Evolutionary conservation across 805 yeast genomes (phyloP).

Genomic region (Sungouiozyma ichnusensis): DNA sequence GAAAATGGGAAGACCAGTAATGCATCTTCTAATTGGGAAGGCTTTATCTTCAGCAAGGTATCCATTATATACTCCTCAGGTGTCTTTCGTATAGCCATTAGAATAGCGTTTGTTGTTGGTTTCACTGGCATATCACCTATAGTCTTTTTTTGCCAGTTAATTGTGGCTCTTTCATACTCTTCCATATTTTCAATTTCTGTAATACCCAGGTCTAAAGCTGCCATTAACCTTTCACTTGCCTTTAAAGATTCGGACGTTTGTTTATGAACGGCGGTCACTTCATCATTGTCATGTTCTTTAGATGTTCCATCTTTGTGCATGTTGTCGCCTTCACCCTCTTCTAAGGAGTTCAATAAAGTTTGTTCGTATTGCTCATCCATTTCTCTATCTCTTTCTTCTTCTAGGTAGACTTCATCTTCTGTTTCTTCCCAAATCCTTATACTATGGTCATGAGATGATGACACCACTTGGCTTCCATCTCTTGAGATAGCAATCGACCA

Average conservation of each 20-base stretch:
- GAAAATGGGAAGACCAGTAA: conserved; percentile 84
- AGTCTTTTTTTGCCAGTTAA: conserved; percentile 31
- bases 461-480: conserved; percentile 60
- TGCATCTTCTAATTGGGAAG: conserved; percentile 89
- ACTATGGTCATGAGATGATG: conserved; percentile 89
- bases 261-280: conserved; percentile 55
- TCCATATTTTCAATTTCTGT: conserved; percentile 53
- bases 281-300: conserved; percentile 38
- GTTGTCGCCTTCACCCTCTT: conserved; percentile 40
- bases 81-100: conserved; percentile 56
- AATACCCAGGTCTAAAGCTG: conserved; percentile 76
- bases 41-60: conserved; percentile 55
- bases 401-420: conserved; percentile 90
- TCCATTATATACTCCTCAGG: conserved; percentile 77
- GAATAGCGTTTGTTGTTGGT: conserved; percentile 62
- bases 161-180: conserved; percentile 38
- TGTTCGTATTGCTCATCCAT: conserved; percentile 84
- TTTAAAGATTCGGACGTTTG: conserved; percentile 87
- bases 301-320: conserved; percentile 30
- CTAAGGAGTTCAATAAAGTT: conserved; percentile 64
- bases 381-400: conserved; percentile 94
- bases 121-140: conserved; percentile 40
- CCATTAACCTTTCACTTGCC: conserved; percentile 88
- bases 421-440: conserved; percentile 89
- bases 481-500: conserved; percentile 81